Percentiles rank a stretch among this genome's conserved stretches.
phyloP scores from a whole-genome alignment of 805 yeast genomes.

The Metschnikowia colocasiae region DNA sequence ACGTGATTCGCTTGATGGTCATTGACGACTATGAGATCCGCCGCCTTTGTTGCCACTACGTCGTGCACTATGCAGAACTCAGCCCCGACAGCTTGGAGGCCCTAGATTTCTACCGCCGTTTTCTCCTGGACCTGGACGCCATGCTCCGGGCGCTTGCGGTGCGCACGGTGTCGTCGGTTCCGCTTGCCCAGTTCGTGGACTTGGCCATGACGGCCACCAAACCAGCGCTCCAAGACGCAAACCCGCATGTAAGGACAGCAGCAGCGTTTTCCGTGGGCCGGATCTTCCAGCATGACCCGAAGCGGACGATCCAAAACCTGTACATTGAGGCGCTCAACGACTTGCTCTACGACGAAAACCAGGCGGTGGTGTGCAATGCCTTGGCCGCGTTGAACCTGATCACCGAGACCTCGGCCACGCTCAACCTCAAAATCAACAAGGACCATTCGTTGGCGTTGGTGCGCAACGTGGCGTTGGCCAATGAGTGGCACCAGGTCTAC shows the following conservation, averaged over 20 bases:
- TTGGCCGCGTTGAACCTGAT: conserved; percentile 63
- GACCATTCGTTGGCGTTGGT: conserved; percentile 37
- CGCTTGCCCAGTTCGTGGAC: conserved; percentile 48
- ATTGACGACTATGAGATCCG: conserved; percentile 64
- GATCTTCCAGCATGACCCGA: conserved; percentile 53
- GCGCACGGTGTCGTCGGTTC: conserved; percentile 59
- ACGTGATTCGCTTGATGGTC: conserved; percentile 51
- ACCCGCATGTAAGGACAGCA: conserved; percentile 60
- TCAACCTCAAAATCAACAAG: conserved; percentile 53
- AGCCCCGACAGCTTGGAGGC: conserved; percentile 57
- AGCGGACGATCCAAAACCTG: conserved; percentile 39
- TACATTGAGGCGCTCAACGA: conserved; percentile 49
- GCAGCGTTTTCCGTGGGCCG: conserved; percentile 71
- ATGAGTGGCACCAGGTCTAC: conserved; percentile 73
- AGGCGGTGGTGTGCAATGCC: conserved; percentile 66
- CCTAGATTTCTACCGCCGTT: conserved; percentile 51
- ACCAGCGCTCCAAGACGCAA: conserved; percentile 39
- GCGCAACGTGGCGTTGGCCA: conserved; percentile 32
- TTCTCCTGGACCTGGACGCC: conserved; percentile 47
- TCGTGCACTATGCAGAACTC: conserved; percentile 56
- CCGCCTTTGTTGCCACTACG: conserved; percentile 64
- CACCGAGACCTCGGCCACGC: conserved; percentile 50
- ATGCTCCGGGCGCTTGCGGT: conserved; percentile 57
- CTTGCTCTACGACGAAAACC: conserved; percentile 52
- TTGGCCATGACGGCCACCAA: conserved; percentile 42